These are phyloP conservation scores for Ogataea neopini DNA, from an alignment of 805 yeast species.

Conservation along the genomic window DNA sequence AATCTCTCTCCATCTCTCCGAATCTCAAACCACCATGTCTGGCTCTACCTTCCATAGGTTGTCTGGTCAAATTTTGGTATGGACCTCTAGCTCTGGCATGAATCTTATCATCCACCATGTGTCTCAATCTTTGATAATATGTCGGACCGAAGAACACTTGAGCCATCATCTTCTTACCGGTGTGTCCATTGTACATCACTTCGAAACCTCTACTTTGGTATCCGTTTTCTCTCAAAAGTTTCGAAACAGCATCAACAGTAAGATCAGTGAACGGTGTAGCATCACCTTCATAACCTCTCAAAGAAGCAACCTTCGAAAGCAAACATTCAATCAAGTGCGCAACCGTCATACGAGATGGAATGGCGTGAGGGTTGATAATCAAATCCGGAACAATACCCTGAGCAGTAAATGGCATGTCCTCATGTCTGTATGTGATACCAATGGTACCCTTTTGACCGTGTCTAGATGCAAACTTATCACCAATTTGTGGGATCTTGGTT, in stretches of 20 bases:
- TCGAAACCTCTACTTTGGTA: constrained; percentile 98
- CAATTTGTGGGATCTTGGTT: constrained; percentile 97
- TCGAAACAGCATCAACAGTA: constrained; percentile 95
- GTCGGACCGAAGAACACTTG: constrained; percentile 99
- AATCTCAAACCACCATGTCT: constrained; percentile 99
- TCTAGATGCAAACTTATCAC: constrained; percentile 98
- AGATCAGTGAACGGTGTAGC: constrained; percentile 99
- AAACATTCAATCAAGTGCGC: constrained; percentile 99
- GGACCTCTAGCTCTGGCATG: constrained; percentile 99
- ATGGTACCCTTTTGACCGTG: constrained; percentile 99
- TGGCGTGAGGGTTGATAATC: constrained; percentile 98
- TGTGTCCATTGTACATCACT: constrained; percentile 98
- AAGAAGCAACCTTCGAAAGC: constrained; percentile 89
- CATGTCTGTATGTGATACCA: constrained; percentile 98
- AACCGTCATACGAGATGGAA: constrained; percentile 99
- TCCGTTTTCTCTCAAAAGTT: constrained; percentile 89
- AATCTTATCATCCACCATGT: constrained; percentile 98
- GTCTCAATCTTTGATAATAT: constrained; percentile 96
- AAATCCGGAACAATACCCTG: constrained; percentile 98
- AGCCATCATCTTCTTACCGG: constrained; percentile 97
- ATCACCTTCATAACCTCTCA: constrained; percentile 97
- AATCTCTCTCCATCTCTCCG: constrained; percentile 99
- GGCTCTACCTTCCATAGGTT: constrained; percentile 98
- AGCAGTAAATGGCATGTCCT: constrained; percentile 96
- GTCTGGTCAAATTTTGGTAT: constrained; percentile 95